A percentile compares a stretch with the other conserved stretches of the same genome.
These are phyloP conservation scores for Lolium perenne DNA, from an alignment of 176 grass and related monocot genomes.

Conservation along the genomic window DNA sequence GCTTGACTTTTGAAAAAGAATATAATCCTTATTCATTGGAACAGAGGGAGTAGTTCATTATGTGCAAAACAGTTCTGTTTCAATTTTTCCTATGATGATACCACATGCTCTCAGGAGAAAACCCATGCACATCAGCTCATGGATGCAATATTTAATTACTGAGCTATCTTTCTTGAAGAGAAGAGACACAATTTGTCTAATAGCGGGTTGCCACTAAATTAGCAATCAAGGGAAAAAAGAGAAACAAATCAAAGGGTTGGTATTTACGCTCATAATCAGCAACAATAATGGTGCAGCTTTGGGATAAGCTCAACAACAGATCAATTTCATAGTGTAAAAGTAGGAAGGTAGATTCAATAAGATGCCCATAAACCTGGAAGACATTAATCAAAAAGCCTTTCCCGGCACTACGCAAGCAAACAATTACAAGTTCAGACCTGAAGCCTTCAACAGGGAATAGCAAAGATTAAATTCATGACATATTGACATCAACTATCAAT, in stretches of 20 bases:
- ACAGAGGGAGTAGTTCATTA: too few relatives aligned
- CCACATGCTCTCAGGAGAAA: not conserved
- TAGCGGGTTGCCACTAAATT: too few relatives aligned
- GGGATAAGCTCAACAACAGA: not conserved
- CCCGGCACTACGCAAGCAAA: constrained; percentile 8
- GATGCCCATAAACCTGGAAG: constrained; percentile 2
- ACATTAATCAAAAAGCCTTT: not conserved
- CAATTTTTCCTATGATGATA: not conserved
- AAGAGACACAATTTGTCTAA: not conserved
- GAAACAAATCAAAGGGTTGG: too few relatives aligned
- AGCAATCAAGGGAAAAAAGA: too few relatives aligned
- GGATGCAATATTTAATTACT: not conserved
- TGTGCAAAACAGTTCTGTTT: too few relatives aligned
- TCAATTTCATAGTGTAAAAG: not conserved
- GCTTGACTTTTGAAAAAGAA: too few relatives aligned
- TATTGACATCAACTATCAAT: not conserved
- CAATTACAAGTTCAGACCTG: not conserved
- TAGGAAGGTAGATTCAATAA: not conserved
- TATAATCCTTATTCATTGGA: too few relatives aligned
- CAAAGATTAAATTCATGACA: constrained; percentile 8
- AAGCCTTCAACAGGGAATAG: constrained; percentile 3
- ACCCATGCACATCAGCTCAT: not conserved
- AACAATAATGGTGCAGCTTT: constrained; percentile 12
- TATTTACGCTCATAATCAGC: not conserved
- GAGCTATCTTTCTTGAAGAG: not conserved